Evolutionary conservation across 2,329 filamentous ascomycete genomes (phyloP).

Genomic region (Chalaropsis thielavioides): DNA sequence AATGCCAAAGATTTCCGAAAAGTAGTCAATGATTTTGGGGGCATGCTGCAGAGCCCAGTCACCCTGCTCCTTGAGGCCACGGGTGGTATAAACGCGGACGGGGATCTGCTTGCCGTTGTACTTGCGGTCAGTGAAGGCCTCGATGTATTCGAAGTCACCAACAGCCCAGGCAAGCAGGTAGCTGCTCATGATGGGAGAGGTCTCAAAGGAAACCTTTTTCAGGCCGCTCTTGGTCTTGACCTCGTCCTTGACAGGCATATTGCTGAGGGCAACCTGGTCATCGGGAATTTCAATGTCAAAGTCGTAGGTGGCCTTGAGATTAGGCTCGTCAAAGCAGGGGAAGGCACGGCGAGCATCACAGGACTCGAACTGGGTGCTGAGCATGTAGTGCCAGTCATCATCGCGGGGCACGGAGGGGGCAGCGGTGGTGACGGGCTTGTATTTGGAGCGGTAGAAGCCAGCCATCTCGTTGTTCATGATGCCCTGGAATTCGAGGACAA

Average conservation of each 20-base stretch:
- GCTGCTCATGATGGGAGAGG: slow-evolving; percentile 80
- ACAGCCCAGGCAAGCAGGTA: slow-evolving; percentile 87
- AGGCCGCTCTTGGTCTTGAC: slow-evolving; percentile 46
- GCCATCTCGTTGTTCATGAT: slow-evolving; percentile 83
- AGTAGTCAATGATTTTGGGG: slow-evolving; percentile 87
- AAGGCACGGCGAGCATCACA: slow-evolving; percentile 91
- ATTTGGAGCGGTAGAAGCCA: slow-evolving; percentile 87
- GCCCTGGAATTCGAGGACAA: slow-evolving; percentile 63
- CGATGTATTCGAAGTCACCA: slow-evolving; percentile 93
- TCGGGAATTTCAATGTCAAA: slow-evolving; percentile 83
- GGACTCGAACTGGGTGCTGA: slow-evolving; percentile 95
- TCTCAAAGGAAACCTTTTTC: slow-evolving; percentile 65
- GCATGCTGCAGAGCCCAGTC: slow-evolving; percentile 81
- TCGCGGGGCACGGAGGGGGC: slow-evolving; percentile 65
- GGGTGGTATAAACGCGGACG: slow-evolving; percentile 89
- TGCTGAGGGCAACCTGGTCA: slow-evolving; percentile 78
- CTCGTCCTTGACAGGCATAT: slow-evolving; percentile 77
- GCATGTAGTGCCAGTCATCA: slow-evolving; percentile 54
- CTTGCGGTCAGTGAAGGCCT: slow-evolving; percentile 74
- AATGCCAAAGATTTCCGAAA: slow-evolving; percentile 85
- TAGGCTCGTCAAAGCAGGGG: slow-evolving; percentile 96
- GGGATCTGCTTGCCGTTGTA: slow-evolving; percentile 87
- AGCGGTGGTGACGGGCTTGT: slow-evolving; percentile 63
- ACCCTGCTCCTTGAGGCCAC: slow-evolving; percentile 85
- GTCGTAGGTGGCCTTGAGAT: slow-evolving; percentile 91